phyloP scores from a whole-genome alignment of 306 rosid species.

The Datisca glomerata region DNA sequence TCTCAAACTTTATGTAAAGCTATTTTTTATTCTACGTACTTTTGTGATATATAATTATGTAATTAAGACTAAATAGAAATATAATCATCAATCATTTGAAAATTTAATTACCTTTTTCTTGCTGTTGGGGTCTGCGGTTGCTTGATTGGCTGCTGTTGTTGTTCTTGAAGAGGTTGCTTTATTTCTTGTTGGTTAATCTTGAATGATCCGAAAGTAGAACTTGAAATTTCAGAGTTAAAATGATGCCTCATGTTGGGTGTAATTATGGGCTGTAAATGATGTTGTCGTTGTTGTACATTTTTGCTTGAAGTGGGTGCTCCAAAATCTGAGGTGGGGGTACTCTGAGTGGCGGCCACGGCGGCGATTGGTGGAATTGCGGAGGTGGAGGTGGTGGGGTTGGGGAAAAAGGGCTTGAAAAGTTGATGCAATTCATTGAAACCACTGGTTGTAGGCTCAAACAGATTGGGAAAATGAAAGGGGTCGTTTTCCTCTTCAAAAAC shows the following conservation, averaged over 20 bases:
- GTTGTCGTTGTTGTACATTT: no score
- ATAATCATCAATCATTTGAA: no score
- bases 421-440: constrained; percentile 39
- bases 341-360: constrained; percentile 12
- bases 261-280: no score
- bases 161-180: constrained; percentile 8
- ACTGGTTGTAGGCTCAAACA: constrained; percentile 21
- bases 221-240: background rate
- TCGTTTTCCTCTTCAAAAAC: constrained; percentile 16
- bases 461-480: constrained; percentile 28
- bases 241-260: no score
- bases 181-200: background rate
- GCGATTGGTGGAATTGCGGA: background rate
- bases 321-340: no score
- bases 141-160: constrained; percentile 3
- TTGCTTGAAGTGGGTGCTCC: no score
- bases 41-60: no score
- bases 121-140: constrained; percentile 20
- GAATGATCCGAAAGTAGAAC: no score
- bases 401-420: constrained; percentile 21
- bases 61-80: no score
- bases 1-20: no score
- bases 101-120: constrained; percentile 32
- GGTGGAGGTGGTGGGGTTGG: constrained; percentile 18
- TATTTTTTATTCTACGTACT: no score